phyloP scores from a whole-genome alignment of 495 filamentous ascomycete genomes.

The Trichoderma reesei region DNA sequence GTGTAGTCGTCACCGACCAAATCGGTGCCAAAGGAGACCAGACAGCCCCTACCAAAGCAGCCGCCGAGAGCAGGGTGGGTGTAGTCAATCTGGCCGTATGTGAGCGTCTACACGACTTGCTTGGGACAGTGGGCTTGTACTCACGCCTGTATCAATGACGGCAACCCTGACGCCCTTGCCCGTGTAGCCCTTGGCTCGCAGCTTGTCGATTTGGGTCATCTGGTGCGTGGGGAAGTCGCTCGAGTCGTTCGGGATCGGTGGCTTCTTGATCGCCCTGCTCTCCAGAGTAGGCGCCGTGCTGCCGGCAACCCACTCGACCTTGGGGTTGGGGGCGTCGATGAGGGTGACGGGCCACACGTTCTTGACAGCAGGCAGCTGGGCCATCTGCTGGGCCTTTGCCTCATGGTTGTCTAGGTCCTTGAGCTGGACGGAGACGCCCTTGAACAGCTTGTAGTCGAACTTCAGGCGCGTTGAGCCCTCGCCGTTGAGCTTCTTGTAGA shows the following conservation, averaged over 20 bases:
- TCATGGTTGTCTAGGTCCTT: conserved; percentile 31
- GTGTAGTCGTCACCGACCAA: conserved; percentile 43
- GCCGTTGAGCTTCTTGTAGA: conserved; percentile 27
- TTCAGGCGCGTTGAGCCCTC: conserved; percentile 35
- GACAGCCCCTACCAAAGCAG: conserved; percentile 43
- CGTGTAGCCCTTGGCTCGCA: conserved; percentile 31
- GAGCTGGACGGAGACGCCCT: conserved; percentile 39
- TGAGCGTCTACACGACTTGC: neutral
- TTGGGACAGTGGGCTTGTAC: conserved; percentile 10
- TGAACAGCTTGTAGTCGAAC: conserved; percentile 38
- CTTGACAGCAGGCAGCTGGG: conserved; percentile 33
- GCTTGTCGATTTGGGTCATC: conserved; percentile 42
- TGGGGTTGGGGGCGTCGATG: conserved; percentile 33
- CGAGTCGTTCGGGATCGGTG: conserved; percentile 16
- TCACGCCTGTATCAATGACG: conserved; percentile 39
- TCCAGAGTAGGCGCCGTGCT: conserved; percentile 14
- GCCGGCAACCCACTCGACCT: conserved; percentile 30
- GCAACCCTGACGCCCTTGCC: conserved; percentile 40
- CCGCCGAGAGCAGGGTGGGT: conserved; percentile 49
- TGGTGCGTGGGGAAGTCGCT: conserved; percentile 35
- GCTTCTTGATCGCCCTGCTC: neutral
- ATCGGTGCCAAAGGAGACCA: conserved; percentile 44
- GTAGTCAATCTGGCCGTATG: conserved; percentile 40
- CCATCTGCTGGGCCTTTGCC: conserved; percentile 27
- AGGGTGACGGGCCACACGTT: conserved; percentile 35